Evolutionary conservation across 1,284 basidiomycete genomes (phyloP).

Genomic region (Ustanciosporium gigantosporum): DNA sequence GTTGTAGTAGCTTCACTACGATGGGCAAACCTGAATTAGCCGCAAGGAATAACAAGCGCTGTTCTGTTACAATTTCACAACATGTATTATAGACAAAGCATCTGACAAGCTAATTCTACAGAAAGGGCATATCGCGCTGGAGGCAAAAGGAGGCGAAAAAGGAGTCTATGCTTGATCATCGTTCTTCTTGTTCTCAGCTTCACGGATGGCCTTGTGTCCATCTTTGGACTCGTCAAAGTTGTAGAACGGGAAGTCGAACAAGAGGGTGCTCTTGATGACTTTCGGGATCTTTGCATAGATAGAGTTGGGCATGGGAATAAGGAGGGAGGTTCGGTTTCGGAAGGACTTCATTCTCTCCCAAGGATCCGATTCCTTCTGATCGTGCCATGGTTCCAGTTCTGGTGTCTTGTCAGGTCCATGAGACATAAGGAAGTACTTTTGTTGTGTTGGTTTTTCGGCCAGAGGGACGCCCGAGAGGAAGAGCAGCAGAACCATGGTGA

Average conservation of each 20-base stretch:
- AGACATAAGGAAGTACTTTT: slow-evolving; percentile 70
- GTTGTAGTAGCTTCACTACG: slow-evolving; percentile 43
- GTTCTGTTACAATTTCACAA: background rate
- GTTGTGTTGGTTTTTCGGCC: slow-evolving; percentile 73
- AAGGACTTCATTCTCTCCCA: slow-evolving; percentile 52
- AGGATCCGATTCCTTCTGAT: slow-evolving; percentile 44
- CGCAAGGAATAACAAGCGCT: too few species aligned
- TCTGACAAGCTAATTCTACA: too few species aligned
- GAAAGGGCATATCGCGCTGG: background rate
- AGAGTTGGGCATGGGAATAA: slow-evolving; percentile 70
- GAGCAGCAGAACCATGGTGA: slow-evolving; percentile 58
- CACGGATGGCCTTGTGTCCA: slow-evolving; percentile 37
- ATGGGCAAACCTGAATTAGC: slow-evolving; percentile 35
- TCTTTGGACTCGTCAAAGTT: slow-evolving; percentile 54
- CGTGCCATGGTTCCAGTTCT: slow-evolving; percentile 25
- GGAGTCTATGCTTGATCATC: too few species aligned
- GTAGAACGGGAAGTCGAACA: slow-evolving; percentile 66
- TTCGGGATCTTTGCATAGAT: slow-evolving; percentile 69
- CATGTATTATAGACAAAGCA: background rate
- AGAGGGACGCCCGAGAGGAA: slow-evolving; percentile 72
- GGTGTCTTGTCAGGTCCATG: slow-evolving; percentile 39
- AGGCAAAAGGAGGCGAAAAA: background rate
- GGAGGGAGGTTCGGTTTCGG: slow-evolving; percentile 67
- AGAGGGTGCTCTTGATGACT: slow-evolving; percentile 67
- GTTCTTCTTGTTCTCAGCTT: slow-evolving; percentile 44